Base-by-base conservation (phyloP, 108 stramenopile genomes). In the Hondaea fermentalgiana region DNA sequence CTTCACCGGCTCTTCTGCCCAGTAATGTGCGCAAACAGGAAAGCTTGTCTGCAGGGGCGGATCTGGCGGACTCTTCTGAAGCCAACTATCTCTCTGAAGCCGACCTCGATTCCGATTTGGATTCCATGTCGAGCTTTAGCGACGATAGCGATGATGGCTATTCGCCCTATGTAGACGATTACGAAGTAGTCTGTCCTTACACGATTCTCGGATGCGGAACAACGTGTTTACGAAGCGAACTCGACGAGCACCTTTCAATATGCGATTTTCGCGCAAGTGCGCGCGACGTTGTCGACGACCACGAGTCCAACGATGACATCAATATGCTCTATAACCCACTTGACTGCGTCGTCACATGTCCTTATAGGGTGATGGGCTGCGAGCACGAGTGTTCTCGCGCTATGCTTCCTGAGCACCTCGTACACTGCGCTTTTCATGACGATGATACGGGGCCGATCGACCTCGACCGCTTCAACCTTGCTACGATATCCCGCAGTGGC, bases 151-250 rank as follows among this genome's bases (percentile, higher is more conserved):
- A 83, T 23, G 76, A 83, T 35, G 76, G 76, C n/a, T 83, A 83
- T 45, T 53, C 51, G 6, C 76, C 76, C 10, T 83, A 21, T 45
- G 49, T 45, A 16, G 76, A 83, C 28, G 51, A 83, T 23, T 83
- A 83, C 23, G 76, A 83, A 35, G 76, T 83, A 12, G 76, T 83
- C 28, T 83, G 76, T 45, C 76, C 76, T 21, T 83, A 83, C 51
- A 83, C 76, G 6, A 83, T 83, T 53, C 76, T 83, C 76, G 76
- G 76, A 6, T 83, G 76, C 51, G 76, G 10, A 35, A 83, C 51
- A 17, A 83, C 76, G 12, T 83, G 76, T 35, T 25, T 53, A 45
- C 76, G 76, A 17, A 83, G 76, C 51, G 76, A 47, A 23, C 76
- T 83, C 10, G 76, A 83, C 4, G 76, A 53, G 19, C 76, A 83